phyloP scores from a whole-genome alignment of 768 basidiomycete species.

The Leccinum aurantiacum region DNA sequence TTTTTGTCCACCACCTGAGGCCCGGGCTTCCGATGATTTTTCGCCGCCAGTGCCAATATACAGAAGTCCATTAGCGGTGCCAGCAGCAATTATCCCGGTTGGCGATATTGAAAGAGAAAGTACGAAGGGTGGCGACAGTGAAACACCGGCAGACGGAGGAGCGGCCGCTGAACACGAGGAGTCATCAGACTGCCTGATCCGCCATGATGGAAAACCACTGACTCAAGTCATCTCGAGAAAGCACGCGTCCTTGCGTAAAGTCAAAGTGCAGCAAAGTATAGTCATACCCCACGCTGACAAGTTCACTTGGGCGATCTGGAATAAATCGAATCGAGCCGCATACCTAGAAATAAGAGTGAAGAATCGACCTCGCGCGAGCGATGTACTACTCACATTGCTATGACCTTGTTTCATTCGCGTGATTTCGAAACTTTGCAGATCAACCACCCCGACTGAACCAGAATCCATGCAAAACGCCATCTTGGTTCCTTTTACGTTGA shows the following conservation, averaged over 20 bases:
- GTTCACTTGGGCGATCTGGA: constrained; percentile 65
- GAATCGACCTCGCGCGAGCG: background rate
- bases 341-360: constrained; percentile 45
- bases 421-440: constrained; percentile 50
- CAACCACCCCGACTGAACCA: constrained; percentile 65
- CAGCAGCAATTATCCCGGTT: constrained; percentile 62
- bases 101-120: constrained; percentile 59
- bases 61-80: constrained; percentile 74
- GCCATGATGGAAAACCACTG: constrained; percentile 10
- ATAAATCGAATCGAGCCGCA: constrained; percentile 71
- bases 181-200: background rate
- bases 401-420: constrained; percentile 62
- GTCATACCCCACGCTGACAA: constrained; percentile 81
- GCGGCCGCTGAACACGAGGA: constrained; percentile 34
- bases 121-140: constrained; percentile 75
- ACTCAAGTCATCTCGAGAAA: constrained; percentile 66
- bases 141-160: constrained; percentile 46
- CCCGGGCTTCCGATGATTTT: constrained; percentile 32
- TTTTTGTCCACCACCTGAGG: constrained; percentile 43
- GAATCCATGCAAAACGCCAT: constrained; percentile 73
- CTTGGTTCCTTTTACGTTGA: constrained; percentile 50
- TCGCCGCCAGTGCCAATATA: constrained; percentile 71
- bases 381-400: constrained; percentile 52
- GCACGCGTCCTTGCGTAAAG: constrained; percentile 48
- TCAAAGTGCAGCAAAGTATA: constrained; percentile 68